phyloP scores from a whole-genome alignment of 2,329 filamentous ascomycete genomes.

The Raffaelea arxii region DNA sequence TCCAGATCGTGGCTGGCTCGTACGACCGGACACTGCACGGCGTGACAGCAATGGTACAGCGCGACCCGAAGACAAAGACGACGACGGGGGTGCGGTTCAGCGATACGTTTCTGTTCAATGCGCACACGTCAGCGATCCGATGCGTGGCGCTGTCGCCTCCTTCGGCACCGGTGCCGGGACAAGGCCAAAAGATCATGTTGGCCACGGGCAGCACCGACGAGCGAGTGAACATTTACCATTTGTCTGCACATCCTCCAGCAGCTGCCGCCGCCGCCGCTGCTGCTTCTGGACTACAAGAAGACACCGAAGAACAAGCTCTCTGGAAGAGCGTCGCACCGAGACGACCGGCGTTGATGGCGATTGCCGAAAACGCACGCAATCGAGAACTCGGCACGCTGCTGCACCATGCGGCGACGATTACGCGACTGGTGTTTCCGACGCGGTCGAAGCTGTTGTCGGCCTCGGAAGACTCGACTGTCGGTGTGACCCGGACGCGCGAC shows the following conservation, averaged over 20 bases:
- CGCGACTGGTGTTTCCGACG: constrained; percentile 70
- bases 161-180: constrained; percentile 49
- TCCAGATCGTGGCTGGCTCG: constrained; percentile 86
- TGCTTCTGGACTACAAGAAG: no score
- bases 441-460: constrained; percentile 80
- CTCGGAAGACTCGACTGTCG: constrained; percentile 84
- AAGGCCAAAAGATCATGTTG: constrained; percentile 74
- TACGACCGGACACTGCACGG: constrained; percentile 93
- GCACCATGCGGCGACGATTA: constrained; percentile 78
- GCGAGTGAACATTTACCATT: constrained; percentile 85
- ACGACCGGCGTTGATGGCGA: constrained; percentile 37
- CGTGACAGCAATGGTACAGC: constrained; percentile 60
- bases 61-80: background rate
- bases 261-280: constrained; percentile 25
- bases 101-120: constrained; percentile 92
- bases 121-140: constrained; percentile 81
- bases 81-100: constrained; percentile 54
- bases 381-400: constrained; percentile 77
- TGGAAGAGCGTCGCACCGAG: constrained; percentile 59
- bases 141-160: constrained; percentile 78
- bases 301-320: constrained; percentile 33
- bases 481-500: constrained; percentile 77
- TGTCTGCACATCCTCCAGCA: constrained; percentile 60
- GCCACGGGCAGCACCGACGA: constrained; percentile 91
- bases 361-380: constrained; percentile 78